Conservation (phyloP, 768 basidiomycete genomes). For the Wakefieldia striispora region DNA sequence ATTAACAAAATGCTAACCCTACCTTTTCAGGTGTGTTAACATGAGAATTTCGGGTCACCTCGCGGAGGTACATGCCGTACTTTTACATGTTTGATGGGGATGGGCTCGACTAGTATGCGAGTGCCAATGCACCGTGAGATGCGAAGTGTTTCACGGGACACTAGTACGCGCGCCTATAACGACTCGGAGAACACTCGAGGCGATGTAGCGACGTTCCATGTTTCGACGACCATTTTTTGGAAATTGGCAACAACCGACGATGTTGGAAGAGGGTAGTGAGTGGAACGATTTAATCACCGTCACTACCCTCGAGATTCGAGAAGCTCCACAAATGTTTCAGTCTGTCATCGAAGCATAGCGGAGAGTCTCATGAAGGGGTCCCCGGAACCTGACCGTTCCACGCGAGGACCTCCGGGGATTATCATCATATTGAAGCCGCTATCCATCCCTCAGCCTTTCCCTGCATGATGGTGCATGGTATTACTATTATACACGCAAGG, state of each 20-base stretch:
- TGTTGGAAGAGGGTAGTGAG: neutral
- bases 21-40: too few relatives aligned
- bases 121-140: too few relatives aligned
- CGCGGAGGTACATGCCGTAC: too few relatives aligned
- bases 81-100: too few relatives aligned
- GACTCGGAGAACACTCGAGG: neutral
- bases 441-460: neutral
- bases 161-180: too few relatives aligned
- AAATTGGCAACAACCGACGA: neutral
- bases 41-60: too few relatives aligned
- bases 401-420: neutral
- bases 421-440: neutral
- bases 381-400: neutral
- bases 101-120: too few relatives aligned
- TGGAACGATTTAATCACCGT: constrained; percentile 9
- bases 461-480: constrained; percentile 9
- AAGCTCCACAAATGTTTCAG: neutral
- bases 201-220: neutral
- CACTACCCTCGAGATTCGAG: neutral
- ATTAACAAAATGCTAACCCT: too few relatives aligned
- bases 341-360: neutral
- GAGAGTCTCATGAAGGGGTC: neutral
- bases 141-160: too few relatives aligned
- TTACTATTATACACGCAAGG: constrained; percentile 24
- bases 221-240: neutral